phyloP scores from a whole-genome alignment of 257 asterid genomes.

The Nicotiana tomentosiformis region DNA sequence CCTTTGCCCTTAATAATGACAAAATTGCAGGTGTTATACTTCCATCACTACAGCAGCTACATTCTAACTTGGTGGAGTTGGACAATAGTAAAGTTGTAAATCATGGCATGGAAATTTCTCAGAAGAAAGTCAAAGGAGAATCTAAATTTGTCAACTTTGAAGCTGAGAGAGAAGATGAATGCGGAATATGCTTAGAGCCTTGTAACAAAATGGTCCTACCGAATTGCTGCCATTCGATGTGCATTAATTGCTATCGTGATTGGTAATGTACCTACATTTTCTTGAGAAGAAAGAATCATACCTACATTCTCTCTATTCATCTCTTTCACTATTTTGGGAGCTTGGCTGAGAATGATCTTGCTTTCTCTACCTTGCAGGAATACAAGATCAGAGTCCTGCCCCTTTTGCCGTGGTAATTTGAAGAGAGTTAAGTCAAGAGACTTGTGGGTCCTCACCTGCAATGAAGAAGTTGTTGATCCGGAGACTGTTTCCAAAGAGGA shows the following conservation, averaged over 20 bases:
- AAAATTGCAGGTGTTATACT: constrained; percentile 64
- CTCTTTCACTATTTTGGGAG: not conserved
- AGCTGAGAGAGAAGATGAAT: constrained; percentile 53
- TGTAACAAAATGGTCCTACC: constrained; percentile 89
- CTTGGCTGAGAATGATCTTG: not conserved
- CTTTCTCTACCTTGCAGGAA: constrained; percentile 43
- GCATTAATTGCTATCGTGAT: constrained; percentile 83
- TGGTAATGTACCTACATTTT: constrained; percentile 48
- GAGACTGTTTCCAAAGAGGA: constrained; percentile 54
- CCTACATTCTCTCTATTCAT: not conserved
- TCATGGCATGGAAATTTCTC: constrained; percentile 16
- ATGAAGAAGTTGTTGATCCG: constrained; percentile 64
- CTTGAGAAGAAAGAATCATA: not conserved
- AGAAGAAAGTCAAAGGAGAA: constrained; percentile 38
- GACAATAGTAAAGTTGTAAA: constrained; percentile 20
- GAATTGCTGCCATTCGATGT: constrained; percentile 91
- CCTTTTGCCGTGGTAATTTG: constrained; percentile 81
- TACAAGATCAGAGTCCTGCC: constrained; percentile 77
- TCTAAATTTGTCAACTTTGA: constrained; percentile 24
- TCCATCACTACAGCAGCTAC: constrained; percentile 79
- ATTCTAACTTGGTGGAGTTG: constrained; percentile 45
- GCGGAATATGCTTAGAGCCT: constrained; percentile 80
- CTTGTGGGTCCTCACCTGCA: constrained; percentile 75
- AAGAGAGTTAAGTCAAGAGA: constrained; percentile 69
- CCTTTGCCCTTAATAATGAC: not conserved